Percentiles rank a stretch among this genome's conserved stretches.
These are phyloP conservation scores for Aspergillus tanneri DNA, from an alignment of 2,329 filamentous ascomycete species.

Conservation along the genomic window DNA sequence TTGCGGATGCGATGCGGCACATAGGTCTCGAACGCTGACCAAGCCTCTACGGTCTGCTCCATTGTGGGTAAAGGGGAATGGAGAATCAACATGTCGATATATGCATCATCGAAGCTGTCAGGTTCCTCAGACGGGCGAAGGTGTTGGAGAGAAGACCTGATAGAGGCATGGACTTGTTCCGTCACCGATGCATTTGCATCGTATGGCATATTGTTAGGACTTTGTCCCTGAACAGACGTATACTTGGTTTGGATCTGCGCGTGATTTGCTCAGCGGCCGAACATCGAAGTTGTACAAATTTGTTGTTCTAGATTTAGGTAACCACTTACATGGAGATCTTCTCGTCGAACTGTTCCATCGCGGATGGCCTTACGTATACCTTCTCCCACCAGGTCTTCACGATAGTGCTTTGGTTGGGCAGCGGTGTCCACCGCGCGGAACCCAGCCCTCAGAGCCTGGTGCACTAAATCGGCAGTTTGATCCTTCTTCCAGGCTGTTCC, in stretches of 20 bases:
- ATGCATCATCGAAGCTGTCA: slow-evolving; percentile 42
- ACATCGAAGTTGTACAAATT: background rate
- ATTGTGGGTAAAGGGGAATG: slow-evolving; percentile 56
- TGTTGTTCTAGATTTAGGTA: slow-evolving; percentile 3
- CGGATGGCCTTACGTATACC: slow-evolving; percentile 63
- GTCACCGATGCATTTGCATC: slow-evolving; percentile 56
- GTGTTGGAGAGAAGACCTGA: slow-evolving; percentile 65
- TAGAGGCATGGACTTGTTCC: slow-evolving; percentile 65
- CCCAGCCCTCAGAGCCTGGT: slow-evolving; percentile 64
- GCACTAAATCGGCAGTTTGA: slow-evolving; percentile 64
- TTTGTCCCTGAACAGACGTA: slow-evolving; percentile 64
- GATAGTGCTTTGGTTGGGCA: slow-evolving; percentile 75
- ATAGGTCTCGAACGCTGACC: slow-evolving; percentile 64
- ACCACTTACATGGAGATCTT: slow-evolving; percentile 61
- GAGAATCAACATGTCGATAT: slow-evolving; percentile 60
- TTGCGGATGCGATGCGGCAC: slow-evolving; percentile 64
- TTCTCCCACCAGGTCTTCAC: slow-evolving; percentile 67
- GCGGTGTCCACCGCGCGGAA: slow-evolving; percentile 77
- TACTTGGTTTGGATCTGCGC: slow-evolving; percentile 78
- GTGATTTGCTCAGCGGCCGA: background rate
- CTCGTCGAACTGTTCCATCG: slow-evolving; percentile 58
- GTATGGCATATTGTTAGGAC: slow-evolving; percentile 62
- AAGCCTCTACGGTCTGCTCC: slow-evolving; percentile 60
- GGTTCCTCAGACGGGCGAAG: slow-evolving; percentile 44
- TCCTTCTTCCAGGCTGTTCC: slow-evolving; percentile 86